Evolutionary conservation across 1,284 basidiomycete species (phyloP).

Genomic region (Phellopilus nigrolimitatus): DNA sequence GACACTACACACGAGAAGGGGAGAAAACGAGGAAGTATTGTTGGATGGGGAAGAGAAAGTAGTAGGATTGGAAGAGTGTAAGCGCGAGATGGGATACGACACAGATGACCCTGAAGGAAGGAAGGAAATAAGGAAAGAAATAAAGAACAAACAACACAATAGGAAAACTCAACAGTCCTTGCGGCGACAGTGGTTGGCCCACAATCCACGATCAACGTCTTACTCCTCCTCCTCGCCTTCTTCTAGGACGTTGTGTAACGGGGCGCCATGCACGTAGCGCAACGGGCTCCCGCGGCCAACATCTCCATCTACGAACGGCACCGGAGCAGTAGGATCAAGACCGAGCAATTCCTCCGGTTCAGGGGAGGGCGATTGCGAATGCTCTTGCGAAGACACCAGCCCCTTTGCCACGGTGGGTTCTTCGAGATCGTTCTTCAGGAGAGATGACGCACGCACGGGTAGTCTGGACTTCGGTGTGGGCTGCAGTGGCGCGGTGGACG

Average conservation of each 20-base stretch:
- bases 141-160: not conserved
- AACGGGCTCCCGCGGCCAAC: constrained; percentile 57
- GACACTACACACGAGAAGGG: too few species aligned
- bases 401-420: constrained; percentile 14
- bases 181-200: too few species aligned
- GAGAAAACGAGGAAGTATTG: not conserved
- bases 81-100: not conserved
- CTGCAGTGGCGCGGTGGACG: constrained; percentile 4
- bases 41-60: not conserved
- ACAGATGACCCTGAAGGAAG: not conserved
- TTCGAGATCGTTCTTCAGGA: constrained; percentile 15
- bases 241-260: constrained; percentile 80
- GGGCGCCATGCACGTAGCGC: constrained; percentile 81
- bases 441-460: constrained; percentile 31
- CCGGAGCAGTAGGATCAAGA: constrained; percentile 23
- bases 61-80: not conserved
- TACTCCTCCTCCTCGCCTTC: constrained; percentile 63
- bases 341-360: constrained; percentile 25
- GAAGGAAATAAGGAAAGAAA: not conserved
- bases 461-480: constrained; percentile 28
- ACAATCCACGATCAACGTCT: not conserved
- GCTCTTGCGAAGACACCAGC: constrained; percentile 22
- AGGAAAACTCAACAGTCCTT: not conserved
- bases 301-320: constrained; percentile 37
- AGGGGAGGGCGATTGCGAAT: constrained; percentile 10